Conservation (phyloP, 2,329 filamentous ascomycete genomes). For the Nectriaceae sp. region DNA sequence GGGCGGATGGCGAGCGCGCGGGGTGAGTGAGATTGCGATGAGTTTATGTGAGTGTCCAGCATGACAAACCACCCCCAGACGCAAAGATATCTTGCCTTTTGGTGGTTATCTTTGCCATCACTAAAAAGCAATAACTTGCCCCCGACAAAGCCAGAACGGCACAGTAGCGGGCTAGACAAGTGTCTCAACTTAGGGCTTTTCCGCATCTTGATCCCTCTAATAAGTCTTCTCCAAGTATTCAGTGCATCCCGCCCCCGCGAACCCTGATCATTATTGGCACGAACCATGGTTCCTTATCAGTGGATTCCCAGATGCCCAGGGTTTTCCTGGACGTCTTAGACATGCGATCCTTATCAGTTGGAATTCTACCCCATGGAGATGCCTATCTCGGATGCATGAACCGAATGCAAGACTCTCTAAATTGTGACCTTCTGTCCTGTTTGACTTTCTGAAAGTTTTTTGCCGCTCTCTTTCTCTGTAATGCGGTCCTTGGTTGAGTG, state of each 20-base stretch:
- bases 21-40: neutral
- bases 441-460: neutral
- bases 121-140: too few relatives aligned
- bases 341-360: slow-evolving; percentile 29
- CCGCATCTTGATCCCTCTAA: too few relatives aligned
- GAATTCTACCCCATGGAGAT: slow-evolving; percentile 9
- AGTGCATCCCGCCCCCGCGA: too few relatives aligned
- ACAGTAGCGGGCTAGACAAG: too few relatives aligned
- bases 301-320: neutral
- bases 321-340: slow-evolving; percentile 11
- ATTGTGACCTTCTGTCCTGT: neutral
- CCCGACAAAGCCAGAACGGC: too few relatives aligned
- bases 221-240: too few relatives aligned
- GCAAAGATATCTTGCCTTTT: too few relatives aligned
- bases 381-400: slow-evolving; percentile 1
- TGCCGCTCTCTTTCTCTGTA: neutral
- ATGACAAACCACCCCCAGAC: slow-evolving; percentile 24
- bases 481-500: neutral
- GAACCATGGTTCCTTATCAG: neutral
- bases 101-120: too few relatives aligned
- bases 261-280: too few relatives aligned
- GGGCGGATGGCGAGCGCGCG: too few relatives aligned
- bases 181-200: too few relatives aligned
- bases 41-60: slow-evolving; percentile 7
- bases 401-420: neutral